phyloP scores from a whole-genome alignment of 2,329 filamentous ascomycete genomes.

The Colletotrichum filicis region DNA sequence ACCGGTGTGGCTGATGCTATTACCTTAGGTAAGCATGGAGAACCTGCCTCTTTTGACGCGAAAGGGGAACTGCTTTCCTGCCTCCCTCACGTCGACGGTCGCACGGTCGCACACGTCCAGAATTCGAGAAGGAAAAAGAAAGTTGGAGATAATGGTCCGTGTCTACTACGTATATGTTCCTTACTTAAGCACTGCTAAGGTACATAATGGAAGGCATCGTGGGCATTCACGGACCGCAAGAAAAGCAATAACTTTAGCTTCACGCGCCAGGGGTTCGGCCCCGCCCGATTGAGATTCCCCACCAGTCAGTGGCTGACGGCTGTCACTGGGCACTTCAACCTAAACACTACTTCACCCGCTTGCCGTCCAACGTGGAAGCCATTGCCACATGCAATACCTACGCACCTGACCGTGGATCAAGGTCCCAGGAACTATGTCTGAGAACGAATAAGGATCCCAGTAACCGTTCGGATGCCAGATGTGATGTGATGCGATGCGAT shows the following conservation, averaged over 20 bases:
- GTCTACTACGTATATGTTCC: no score
- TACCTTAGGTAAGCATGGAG: not conserved
- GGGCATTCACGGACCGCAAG: not conserved
- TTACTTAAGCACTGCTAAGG: not conserved
- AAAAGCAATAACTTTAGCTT: slow-evolving; percentile 1
- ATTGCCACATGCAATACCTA: not conserved
- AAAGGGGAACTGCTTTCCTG: no score
- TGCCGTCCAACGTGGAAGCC: not conserved
- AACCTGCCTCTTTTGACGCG: no score
- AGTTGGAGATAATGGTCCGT: not conserved
- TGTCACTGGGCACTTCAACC: slow-evolving; percentile 21
- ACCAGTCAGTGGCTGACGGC: slow-evolving; percentile 31
- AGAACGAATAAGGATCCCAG: not conserved
- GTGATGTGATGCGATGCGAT: not conserved
- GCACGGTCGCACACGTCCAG: not conserved
- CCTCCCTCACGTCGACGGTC: no score
- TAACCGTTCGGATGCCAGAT: slow-evolving; percentile 9
- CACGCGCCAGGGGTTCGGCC: not conserved
- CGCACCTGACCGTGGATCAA: not conserved
- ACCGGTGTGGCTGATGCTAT: not conserved
- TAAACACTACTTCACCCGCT: slow-evolving; percentile 7
- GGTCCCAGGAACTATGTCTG: not conserved
- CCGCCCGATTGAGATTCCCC: slow-evolving; percentile 31
- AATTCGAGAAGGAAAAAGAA: not conserved
- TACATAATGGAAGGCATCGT: no score